Percentiles rank a stretch among this genome's conserved stretches.
These are phyloP conservation scores for Alternaria conjuncta DNA, from an alignment of 2,329 filamentous ascomycete species.

Conservation along the genomic window DNA sequence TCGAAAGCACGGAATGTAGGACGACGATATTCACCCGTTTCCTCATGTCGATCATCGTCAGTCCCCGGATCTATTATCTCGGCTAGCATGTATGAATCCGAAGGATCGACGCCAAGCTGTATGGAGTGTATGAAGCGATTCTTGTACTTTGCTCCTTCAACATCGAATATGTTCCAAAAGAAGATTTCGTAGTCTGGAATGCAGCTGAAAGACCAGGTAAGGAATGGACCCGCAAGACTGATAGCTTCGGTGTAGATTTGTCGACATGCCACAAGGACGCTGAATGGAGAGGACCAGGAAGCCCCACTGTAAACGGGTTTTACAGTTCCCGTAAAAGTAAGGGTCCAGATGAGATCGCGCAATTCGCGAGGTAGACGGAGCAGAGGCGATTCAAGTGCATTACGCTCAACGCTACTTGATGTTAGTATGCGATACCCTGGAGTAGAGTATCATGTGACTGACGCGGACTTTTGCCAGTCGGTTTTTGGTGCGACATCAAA, in stretches of 20 bases:
- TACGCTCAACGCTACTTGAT: neutral
- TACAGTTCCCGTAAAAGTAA: neutral
- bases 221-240: neutral
- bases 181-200: neutral
- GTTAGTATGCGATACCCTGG: neutral
- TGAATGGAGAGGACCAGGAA: neutral
- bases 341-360: constrained; percentile 1
- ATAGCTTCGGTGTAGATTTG: constrained; percentile 1
- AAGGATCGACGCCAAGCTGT: neutral
- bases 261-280: neutral
- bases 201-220: neutral
- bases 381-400: neutral
- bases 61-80: neutral
- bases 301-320: neutral
- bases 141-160: neutral
- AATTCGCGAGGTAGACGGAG: constrained; percentile 3
- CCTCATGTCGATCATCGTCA: neutral
- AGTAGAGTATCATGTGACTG: neutral
- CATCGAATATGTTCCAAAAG: neutral
- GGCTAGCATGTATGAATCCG: neutral
- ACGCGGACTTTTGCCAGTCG: neutral
- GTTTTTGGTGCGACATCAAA: neutral
- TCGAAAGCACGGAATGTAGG: neutral
- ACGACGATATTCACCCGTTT: neutral
- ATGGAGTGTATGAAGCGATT: neutral